Evolutionary conservation across 2,329 filamentous ascomycete genomes (phyloP), one percentile per base, ranked within the genome.

Genomic region (Sporothrix dimorphospora): DNA sequence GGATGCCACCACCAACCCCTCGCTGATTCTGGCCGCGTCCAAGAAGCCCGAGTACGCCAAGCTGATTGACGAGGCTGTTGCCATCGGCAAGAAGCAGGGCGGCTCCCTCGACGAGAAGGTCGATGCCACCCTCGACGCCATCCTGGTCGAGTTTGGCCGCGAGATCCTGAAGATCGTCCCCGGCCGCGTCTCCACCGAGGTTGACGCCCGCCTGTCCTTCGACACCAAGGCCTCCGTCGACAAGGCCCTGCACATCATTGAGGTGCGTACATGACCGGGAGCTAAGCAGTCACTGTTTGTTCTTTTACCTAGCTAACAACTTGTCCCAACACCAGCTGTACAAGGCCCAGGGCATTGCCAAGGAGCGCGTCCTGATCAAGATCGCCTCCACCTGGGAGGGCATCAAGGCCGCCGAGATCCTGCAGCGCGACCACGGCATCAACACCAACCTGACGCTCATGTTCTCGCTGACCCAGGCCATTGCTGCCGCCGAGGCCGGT

Each of bases 1-100:
- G 89, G 96, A 99, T 93, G 96, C 96, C 81, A 99, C 96, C 83
- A 99, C 96, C 87, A 99, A 99, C 91, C 96, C 96, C 74, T 98
- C 96, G 76, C 89, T 99, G 82, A 98, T 99, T 85, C 92, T 99
- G 82, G 95, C 94, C 78, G 96, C 96, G 76, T 94, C 96, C 82
- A 98, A 99, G 90, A 98, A 98, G 90, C 81, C 93, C 82, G 94
- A 98, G 85, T 98, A 98, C 84, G 94, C 93, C 80, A 91, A 91
- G 83, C 87, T 98, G 81, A 97, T 98, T 79, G 94, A 98, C 81
- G 85, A 86, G 72, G 94, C 95, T 78, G 87, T 98, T 78, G 88
- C 86, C 76, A 94, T 94, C 84, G 95, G 93, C 85, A 98, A 98
- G 91, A 80, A 86, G 78, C 85, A 91, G 80, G 89, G 90, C 75